Conservation (phyloP, 257 asterid species). For the Plantago elongata region DNA sequence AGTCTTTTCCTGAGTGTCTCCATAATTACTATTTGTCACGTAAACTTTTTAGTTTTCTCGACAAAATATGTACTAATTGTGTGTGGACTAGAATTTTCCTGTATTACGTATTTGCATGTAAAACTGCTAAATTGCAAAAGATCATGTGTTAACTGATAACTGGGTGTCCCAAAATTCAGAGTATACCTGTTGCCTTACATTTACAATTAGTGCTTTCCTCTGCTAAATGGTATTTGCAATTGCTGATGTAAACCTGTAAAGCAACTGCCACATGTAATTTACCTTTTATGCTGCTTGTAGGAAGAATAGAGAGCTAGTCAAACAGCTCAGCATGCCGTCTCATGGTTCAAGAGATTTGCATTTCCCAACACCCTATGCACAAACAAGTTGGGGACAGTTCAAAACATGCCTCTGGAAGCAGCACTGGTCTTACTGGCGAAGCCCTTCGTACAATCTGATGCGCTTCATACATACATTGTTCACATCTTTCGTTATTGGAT, state of each 20-base stretch:
- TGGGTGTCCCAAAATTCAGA: too few relatives aligned
- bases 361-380: slow-evolving; percentile 40
- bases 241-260: not conserved
- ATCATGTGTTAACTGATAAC: too few relatives aligned
- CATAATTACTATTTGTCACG: not conserved
- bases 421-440: slow-evolving; percentile 61
- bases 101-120: too few relatives aligned
- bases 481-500: slow-evolving; percentile 35
- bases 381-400: slow-evolving; percentile 47
- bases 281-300: slow-evolving; percentile 20
- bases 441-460: slow-evolving; percentile 54
- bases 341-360: slow-evolving; percentile 36
- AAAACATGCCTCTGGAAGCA: slow-evolving; percentile 59
- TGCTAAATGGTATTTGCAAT: not conserved
- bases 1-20: not conserved
- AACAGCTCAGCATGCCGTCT: slow-evolving; percentile 31
- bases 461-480: slow-evolving; percentile 35
- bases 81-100: not conserved
- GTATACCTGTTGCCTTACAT: not conserved
- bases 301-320: slow-evolving; percentile 34
- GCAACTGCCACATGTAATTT: not conserved
- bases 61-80: not conserved
- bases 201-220: not conserved
- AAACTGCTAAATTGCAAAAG: too few relatives aligned
- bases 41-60: not conserved